Conservation (phyloP, 306 rosid species). For the Phaseolus lunatus region DNA sequence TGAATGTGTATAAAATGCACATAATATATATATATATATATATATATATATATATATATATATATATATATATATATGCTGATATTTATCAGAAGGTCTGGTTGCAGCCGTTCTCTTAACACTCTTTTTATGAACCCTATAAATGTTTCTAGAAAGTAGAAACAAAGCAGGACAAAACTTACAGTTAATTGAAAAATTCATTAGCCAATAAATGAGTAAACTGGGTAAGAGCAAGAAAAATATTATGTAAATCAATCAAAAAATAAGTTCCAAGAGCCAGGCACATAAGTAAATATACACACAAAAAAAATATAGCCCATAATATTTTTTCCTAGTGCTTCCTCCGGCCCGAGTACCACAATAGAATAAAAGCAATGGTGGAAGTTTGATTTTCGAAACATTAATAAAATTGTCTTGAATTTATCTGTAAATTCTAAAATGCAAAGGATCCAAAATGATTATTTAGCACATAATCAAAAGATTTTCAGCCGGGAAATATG, state of each 20-base stretch:
- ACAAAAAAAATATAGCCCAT: background rate
- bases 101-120: background rate
- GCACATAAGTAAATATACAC: conserved; percentile 10
- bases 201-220: conserved; percentile 22
- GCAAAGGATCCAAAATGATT: background rate
- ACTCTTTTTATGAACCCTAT: background rate
- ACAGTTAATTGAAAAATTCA: background rate
- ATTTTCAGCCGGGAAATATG: conserved; percentile 21
- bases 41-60: no score
- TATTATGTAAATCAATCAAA: background rate
- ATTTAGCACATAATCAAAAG: background rate
- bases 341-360: background rate
- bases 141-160: conserved; percentile 13
- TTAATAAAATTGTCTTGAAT: conserved; percentile 28
- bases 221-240: conserved; percentile 1
- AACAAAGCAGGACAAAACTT: conserved; percentile 10
- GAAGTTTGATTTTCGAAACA: conserved; percentile 1
- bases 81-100: background rate
- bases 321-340: conserved; percentile 20
- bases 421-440: conserved; percentile 17
- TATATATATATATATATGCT: no score
- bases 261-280: background rate
- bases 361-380: conserved; percentile 10
- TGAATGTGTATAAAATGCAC: background rate
- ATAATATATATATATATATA: no score